These are phyloP conservation scores for Lodderomyces pseudojiufengensis DNA, from an alignment of 1,139 yeast genomes.

Conservation along the genomic window DNA sequence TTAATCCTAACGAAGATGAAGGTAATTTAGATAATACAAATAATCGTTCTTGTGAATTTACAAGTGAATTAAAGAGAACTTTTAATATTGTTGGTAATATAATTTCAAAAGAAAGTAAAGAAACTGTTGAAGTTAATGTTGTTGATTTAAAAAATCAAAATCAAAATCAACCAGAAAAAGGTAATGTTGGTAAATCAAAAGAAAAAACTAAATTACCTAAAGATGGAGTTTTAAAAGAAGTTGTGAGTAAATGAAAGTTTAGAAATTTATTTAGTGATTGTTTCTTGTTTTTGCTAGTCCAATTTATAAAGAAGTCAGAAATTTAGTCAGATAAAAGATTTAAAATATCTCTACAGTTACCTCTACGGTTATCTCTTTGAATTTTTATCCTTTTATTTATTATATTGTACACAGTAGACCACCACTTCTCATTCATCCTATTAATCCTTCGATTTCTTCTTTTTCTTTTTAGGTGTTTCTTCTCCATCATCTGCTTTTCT, in stretches of 20 bases:
- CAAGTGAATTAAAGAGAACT: conserved; percentile 51
- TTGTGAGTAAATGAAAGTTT: too few species aligned
- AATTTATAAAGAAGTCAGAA: not conserved
- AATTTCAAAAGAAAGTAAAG: conserved; percentile 16
- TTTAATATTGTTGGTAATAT: conserved; percentile 40
- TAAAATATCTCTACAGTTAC: too few species aligned
- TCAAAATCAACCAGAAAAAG: not conserved
- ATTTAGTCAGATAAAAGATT: too few species aligned
- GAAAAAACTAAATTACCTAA: not conserved
- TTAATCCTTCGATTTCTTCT: conserved; percentile 46
- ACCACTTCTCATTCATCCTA: conserved; percentile 6
- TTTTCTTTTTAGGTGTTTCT: conserved; percentile 27
- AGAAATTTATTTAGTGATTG: not conserved
- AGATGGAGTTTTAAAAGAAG: too few species aligned
- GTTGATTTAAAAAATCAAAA: not conserved
- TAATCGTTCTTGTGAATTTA: not conserved
- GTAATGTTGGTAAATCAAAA: not conserved
- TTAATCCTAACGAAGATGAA: conserved; percentile 38
- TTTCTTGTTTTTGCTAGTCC: conserved; percentile 3
- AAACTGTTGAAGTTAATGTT: conserved; percentile 1
- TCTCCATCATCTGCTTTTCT: conserved; percentile 34
- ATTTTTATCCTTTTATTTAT: too few species aligned
- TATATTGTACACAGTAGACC: not conserved
- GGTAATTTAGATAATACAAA: conserved; percentile 24
- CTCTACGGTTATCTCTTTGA: too few species aligned